A percentile compares a stretch with the other conserved stretches of the same genome.
Evolutionary conservation across 139 green algal species (phyloP).

Genomic region (Choricystis sp.): DNA sequence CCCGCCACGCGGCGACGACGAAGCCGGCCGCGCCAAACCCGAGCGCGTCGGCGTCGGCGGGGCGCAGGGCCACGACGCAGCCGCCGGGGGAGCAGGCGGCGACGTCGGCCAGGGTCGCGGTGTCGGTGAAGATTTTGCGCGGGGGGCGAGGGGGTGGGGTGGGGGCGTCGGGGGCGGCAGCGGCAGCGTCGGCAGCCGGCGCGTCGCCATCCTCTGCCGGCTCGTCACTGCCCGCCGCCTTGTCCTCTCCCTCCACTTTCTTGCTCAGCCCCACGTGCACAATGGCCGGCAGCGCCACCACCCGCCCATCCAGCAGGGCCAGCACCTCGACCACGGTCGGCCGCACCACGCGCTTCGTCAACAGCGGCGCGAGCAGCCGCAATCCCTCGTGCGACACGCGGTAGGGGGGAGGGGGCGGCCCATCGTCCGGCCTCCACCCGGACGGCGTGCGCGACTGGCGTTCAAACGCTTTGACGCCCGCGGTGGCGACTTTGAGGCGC

Average conservation of each 20-base stretch:
- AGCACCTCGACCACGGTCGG: neutral
- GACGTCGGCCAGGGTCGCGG: neutral
- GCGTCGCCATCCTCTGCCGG: too few species aligned
- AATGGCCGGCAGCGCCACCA: neutral
- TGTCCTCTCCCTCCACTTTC: too few species aligned
- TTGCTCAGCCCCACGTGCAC: neutral
- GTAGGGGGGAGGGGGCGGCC: neutral
- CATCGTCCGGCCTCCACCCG: neutral
- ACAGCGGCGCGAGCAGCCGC: neutral
- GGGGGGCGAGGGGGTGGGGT: neutral
- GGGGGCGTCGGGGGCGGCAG: neutral
- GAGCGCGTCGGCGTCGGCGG: neutral
- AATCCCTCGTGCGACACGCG: neutral
- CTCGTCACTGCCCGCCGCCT: neutral
- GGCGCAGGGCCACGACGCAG: neutral
- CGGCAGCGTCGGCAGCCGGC: too few species aligned
- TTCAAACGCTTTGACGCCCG: slow-evolving; percentile 83
- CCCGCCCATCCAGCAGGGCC: neutral
- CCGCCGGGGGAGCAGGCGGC: too few species aligned
- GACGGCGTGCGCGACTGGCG: slow-evolving; percentile 43
- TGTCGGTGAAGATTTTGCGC: neutral
- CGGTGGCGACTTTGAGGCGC: slow-evolving; percentile 50
- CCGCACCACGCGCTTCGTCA: neutral
- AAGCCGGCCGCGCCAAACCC: neutral
- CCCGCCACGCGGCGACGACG: neutral